These are phyloP conservation scores for Chrysoporthe puriensis DNA, from an alignment of 2,329 filamentous ascomycete genomes.

Conservation along the genomic window DNA sequence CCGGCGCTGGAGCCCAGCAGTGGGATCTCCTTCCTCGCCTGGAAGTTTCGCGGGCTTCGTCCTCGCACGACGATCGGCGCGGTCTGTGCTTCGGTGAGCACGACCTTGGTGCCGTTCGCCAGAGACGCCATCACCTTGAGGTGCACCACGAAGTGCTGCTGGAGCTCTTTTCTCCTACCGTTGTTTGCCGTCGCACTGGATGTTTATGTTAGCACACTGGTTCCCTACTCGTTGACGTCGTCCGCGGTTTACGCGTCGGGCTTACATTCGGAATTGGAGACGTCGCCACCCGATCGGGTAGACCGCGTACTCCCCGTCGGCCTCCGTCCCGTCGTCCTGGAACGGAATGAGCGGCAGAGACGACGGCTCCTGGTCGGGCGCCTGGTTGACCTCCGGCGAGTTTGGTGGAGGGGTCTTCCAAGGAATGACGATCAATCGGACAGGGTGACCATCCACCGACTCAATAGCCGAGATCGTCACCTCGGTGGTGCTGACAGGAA, in stretches of 20 bases:
- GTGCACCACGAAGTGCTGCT: slow-evolving; percentile 92
- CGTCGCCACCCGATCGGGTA: slow-evolving; percentile 95
- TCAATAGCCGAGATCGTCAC: slow-evolving; percentile 90
- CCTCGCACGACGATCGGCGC: slow-evolving; percentile 93
- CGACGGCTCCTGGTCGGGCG: slow-evolving; percentile 81
- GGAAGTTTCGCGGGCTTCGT: slow-evolving; percentile 91
- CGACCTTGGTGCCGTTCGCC: slow-evolving; percentile 78
- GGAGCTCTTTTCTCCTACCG: slow-evolving; percentile 88
- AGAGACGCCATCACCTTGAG: slow-evolving; percentile 85
- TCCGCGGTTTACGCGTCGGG: slow-evolving; percentile 22
- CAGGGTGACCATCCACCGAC: slow-evolving; percentile 88
- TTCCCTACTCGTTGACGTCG: neutral
- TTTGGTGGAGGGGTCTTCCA: slow-evolving; percentile 94
- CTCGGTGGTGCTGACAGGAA: slow-evolving; percentile 81
- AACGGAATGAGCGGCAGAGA: slow-evolving; percentile 75
- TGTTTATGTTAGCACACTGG: slow-evolving; percentile 30
- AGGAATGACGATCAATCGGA: slow-evolving; percentile 93
- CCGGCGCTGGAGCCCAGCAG: slow-evolving; percentile 77
- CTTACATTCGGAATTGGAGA: slow-evolving; percentile 83
- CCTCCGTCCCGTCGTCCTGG: slow-evolving; percentile 60
- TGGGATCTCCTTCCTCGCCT: slow-evolving; percentile 89
- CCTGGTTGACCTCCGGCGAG: slow-evolving; percentile 66
- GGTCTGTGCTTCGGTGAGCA: slow-evolving; percentile 82
- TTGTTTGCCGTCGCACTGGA: slow-evolving; percentile 90
- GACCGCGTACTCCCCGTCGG: slow-evolving; percentile 80